These are phyloP conservation scores for Penicilliopsis zonata DNA, from an alignment of 495 filamentous ascomycete genomes.

Conservation along the genomic window DNA sequence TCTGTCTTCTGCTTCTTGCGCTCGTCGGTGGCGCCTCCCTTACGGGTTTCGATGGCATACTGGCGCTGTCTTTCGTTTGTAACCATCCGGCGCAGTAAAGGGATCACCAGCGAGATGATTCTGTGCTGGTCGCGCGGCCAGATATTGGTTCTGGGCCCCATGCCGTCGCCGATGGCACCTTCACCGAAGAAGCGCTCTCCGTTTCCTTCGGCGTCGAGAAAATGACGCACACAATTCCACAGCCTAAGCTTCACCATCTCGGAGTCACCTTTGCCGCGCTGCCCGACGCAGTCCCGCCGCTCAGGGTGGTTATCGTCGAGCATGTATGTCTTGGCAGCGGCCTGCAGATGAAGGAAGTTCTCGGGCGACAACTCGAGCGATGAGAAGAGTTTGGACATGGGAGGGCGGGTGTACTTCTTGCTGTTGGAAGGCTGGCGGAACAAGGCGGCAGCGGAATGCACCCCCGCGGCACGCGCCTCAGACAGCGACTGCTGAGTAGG, in stretches of 20 bases:
- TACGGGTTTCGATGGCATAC: slow-evolving; percentile 48
- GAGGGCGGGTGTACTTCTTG: slow-evolving; percentile 49
- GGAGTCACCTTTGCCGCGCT: slow-evolving; percentile 43
- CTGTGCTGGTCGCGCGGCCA: slow-evolving; percentile 47
- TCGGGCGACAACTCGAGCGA: slow-evolving; percentile 46
- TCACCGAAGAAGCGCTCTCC: slow-evolving; percentile 46
- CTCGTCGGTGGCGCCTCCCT: slow-evolving; percentile 30
- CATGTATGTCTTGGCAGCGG: slow-evolving; percentile 50
- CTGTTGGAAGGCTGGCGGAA: slow-evolving; percentile 41
- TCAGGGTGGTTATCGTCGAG: slow-evolving; percentile 44
- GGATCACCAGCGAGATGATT: slow-evolving; percentile 46
- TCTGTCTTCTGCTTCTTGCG: slow-evolving; percentile 32
- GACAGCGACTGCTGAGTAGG: slow-evolving; percentile 26
- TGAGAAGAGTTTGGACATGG: slow-evolving; percentile 48
- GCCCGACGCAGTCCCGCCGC: slow-evolving; percentile 46
- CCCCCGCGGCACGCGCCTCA: slow-evolving; percentile 38
- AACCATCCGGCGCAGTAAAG: slow-evolving; percentile 48
- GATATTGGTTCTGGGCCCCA: slow-evolving; percentile 30
- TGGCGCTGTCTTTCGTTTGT: slow-evolving; percentile 52
- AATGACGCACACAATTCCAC: slow-evolving; percentile 46
- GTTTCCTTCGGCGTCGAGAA: slow-evolving; percentile 42
- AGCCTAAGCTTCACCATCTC: slow-evolving; percentile 51
- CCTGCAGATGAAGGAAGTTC: slow-evolving; percentile 46
- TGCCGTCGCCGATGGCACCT: slow-evolving; percentile 29
- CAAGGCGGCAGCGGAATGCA: slow-evolving; percentile 47